Conservation (phyloP, 2,329 filamentous ascomycete species). For the Diaporthe longicolla region DNA sequence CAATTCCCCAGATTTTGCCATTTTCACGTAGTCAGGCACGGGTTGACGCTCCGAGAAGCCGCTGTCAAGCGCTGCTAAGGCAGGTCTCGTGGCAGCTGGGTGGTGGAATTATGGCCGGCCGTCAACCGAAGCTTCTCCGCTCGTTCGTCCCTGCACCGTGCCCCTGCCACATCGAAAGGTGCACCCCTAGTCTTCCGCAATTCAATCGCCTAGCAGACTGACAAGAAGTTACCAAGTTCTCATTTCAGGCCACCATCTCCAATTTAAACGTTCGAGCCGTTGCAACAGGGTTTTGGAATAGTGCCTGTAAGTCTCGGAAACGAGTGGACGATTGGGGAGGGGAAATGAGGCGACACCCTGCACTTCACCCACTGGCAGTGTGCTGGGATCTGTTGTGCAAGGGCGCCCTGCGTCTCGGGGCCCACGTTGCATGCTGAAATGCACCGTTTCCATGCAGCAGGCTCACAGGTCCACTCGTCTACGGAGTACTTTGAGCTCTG, state of each 20-base stretch:
- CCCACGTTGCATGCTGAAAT: neutral
- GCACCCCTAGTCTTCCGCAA: neutral
- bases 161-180: constrained; percentile 4
- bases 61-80: constrained; percentile 36
- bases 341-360: too few relatives aligned
- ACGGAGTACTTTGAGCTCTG: neutral
- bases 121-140: constrained; percentile 21
- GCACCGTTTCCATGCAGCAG: neutral
- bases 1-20: neutral
- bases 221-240: neutral
- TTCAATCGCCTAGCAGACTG: neutral
- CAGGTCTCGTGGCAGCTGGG: constrained; percentile 32
- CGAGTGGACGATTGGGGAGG: neutral
- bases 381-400: neutral
- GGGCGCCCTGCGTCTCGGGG: neutral
- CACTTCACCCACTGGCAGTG: neutral
- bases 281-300: neutral
- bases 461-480: too few relatives aligned
- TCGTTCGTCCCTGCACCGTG: constrained; percentile 17
- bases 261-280: neutral
- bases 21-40: constrained; percentile 6
- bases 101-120: constrained; percentile 40
- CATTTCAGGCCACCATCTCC: neutral
- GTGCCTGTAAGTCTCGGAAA: neutral
- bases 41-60: constrained; percentile 40